Evolutionary conservation across 179 eudicot genomes (phyloP).

Genomic region (Beta macrorhiza): DNA sequence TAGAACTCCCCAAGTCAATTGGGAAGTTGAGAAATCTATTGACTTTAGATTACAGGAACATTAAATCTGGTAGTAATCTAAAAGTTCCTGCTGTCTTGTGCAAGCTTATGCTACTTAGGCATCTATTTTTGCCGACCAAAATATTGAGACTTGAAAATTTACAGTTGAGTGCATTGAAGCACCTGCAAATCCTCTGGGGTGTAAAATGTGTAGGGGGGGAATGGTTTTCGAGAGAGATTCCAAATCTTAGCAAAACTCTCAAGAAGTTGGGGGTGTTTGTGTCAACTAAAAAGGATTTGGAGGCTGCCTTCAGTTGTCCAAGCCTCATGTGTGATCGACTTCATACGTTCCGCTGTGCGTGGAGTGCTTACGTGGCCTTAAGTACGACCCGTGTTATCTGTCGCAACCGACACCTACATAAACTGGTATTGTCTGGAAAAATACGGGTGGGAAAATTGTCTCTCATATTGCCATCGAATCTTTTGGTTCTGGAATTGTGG

Average conservation of each 20-base stretch:
- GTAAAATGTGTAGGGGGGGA: conserved; percentile 14
- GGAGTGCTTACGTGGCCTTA: not conserved
- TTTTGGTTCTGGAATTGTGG: conserved; percentile 18
- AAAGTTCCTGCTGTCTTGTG: conserved; percentile 26
- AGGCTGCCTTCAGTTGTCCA: conserved; percentile 6
- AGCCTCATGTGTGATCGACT: conserved; percentile 8
- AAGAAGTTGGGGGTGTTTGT: conserved; percentile 13
- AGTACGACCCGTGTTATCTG: not conserved
- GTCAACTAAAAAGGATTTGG: conserved; percentile 7
- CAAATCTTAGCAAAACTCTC: conserved; percentile 6
- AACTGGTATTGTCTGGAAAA: conserved; percentile 20
- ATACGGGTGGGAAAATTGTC: not conserved
- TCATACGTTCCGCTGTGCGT: conserved; percentile 18
- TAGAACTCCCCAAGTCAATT: conserved; percentile 45
- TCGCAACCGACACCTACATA: conserved; percentile 22
- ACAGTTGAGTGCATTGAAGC: conserved; percentile 15
- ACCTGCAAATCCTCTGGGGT: conserved; percentile 37
- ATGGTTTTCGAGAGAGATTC: conserved; percentile 22
- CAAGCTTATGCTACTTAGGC: conserved; percentile 32
- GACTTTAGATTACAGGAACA: conserved; percentile 40
- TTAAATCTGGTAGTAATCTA: not conserved
- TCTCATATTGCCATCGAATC: conserved; percentile 29
- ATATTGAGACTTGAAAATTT: conserved; percentile 2
- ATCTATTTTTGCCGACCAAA: conserved; percentile 35
- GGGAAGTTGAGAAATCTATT: conserved; percentile 45